A percentile compares a stretch with the other conserved stretches of the same genome.
Evolutionary conservation across 2,329 filamentous ascomycete species (phyloP).

Genomic region (Bipolaris oryzae): DNA sequence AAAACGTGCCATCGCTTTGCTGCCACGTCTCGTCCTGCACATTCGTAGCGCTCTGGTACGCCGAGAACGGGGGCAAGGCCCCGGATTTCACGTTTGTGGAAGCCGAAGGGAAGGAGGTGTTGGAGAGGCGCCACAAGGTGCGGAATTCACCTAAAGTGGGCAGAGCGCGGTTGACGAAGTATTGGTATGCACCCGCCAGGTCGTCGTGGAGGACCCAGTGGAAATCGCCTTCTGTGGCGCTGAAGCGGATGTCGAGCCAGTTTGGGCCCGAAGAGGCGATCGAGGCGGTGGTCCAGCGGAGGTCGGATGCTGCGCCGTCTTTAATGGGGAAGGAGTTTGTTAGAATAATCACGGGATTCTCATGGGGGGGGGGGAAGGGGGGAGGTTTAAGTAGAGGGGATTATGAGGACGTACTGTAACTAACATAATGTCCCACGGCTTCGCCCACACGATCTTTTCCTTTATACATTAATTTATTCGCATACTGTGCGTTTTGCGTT

Average conservation of each 20-base stretch:
- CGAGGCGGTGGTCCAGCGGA: conserved; percentile 56
- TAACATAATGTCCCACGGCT: conserved; percentile 54
- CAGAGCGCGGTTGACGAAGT: conserved; percentile 59
- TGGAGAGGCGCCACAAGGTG: conserved; percentile 59
- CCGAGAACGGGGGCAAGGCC: conserved; percentile 51
- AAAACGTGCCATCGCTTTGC: conserved; percentile 54
- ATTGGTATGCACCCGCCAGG: conserved; percentile 61
- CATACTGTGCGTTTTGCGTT: conserved; percentile 48
- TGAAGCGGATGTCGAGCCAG: conserved; percentile 58
- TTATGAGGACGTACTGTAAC: conserved; percentile 51
- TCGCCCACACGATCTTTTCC: conserved; percentile 51
- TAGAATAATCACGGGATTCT: no score
- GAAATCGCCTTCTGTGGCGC: conserved; percentile 55
- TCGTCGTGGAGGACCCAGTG: conserved; percentile 60
- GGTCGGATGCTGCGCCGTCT: conserved; percentile 57
- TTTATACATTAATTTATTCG: conserved; percentile 51
- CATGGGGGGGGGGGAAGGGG: no score
- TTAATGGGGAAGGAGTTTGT: neutral
- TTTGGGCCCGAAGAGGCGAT: conserved; percentile 51
- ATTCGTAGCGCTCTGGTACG: conserved; percentile 55
- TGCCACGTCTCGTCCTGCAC: conserved; percentile 63
- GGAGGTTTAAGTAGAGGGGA: neutral
- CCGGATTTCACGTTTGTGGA: conserved; percentile 56
- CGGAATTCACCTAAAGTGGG: conserved; percentile 58
- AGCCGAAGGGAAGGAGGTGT: conserved; percentile 56